These are phyloP conservation scores for Taiozyma sp. DNA, from an alignment of 1,139 yeast genomes.

Conservation along the genomic window DNA sequence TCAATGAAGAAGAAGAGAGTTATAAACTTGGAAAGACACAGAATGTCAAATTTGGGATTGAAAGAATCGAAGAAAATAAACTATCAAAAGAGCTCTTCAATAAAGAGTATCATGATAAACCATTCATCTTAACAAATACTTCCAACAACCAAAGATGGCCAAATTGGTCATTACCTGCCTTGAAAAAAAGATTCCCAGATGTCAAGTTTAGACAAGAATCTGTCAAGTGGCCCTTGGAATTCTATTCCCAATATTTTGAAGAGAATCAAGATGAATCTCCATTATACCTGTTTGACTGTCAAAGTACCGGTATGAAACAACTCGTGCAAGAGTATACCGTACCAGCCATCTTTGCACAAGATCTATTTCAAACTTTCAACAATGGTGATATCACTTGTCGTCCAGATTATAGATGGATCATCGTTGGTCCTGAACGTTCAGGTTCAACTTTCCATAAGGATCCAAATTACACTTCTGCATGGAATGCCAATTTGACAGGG, in stretches of 20 bases:
- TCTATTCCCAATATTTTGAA: conserved; percentile 56
- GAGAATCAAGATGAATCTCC: conserved; percentile 76
- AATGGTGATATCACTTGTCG: conserved; percentile 36
- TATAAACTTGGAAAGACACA: conserved; percentile 16
- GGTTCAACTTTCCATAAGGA: conserved; percentile 93
- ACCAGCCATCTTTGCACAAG: conserved; percentile 49
- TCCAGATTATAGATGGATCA: conserved; percentile 90
- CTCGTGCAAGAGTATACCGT: conserved; percentile 47
- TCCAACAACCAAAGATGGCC: conserved; percentile 50
- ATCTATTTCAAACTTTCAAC: conserved; percentile 23
- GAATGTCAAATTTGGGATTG: conserved; percentile 27
- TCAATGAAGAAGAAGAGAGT: conserved; percentile 40
- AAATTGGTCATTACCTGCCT: conserved; percentile 48
- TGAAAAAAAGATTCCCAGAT: conserved; percentile 49
- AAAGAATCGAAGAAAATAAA: conserved; percentile 37
- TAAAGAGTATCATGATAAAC: conserved; percentile 41
- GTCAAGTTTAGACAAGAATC: conserved; percentile 77
- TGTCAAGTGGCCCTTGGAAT: conserved; percentile 67
- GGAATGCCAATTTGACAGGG: conserved; percentile 79
- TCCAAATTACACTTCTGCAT: conserved; percentile 86
- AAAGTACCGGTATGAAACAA: conserved; percentile 54
- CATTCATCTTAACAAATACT: conserved; percentile 58
- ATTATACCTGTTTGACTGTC: conserved; percentile 78
- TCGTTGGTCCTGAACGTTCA: conserved; percentile 72
- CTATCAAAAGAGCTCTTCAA: conserved; percentile 44